phyloP scores from a whole-genome alignment of 2,329 filamentous ascomycete genomes.

The Trichophyton benhamiae region DNA sequence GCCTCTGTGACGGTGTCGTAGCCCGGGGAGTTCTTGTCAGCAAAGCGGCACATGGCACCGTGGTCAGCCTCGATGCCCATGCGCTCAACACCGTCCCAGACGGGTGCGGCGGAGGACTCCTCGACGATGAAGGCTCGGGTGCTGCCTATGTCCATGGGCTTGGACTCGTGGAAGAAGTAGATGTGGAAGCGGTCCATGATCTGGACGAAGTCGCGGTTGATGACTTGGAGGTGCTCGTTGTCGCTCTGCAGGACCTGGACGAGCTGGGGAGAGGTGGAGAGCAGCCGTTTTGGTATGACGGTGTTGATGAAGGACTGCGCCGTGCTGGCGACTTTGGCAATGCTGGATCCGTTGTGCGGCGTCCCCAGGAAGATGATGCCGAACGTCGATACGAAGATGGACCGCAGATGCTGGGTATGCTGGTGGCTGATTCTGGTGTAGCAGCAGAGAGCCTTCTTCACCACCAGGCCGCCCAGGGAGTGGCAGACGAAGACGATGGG shows the following conservation, averaged over 20 bases:
- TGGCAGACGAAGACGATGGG: slow-evolving; percentile 68
- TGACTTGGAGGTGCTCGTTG: slow-evolving; percentile 61
- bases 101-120: slow-evolving; percentile 55
- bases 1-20: slow-evolving; percentile 45
- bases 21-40: slow-evolving; percentile 51
- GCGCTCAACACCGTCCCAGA: slow-evolving; percentile 55
- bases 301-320: slow-evolving; percentile 56
- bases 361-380: slow-evolving; percentile 67
- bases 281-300: slow-evolving; percentile 52
- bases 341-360: slow-evolving; percentile 57
- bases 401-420: slow-evolving; percentile 52
- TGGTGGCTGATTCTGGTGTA: slow-evolving; percentile 49
- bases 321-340: slow-evolving; percentile 55
- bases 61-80: slow-evolving; percentile 67
- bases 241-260: slow-evolving; percentile 59
- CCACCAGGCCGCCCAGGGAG: slow-evolving; percentile 59
- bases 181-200: slow-evolving; percentile 59
- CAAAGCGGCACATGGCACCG: slow-evolving; percentile 60
- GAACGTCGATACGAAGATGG: slow-evolving; percentile 62
- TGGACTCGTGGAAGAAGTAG: slow-evolving; percentile 65
- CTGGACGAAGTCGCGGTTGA: slow-evolving; percentile 60
- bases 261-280: slow-evolving; percentile 56
- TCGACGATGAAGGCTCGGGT: slow-evolving; percentile 56
- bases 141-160: slow-evolving; percentile 56
- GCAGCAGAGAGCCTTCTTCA: slow-evolving; percentile 58